A percentile compares a stretch with the other conserved stretches of the same genome.
phyloP scores from a whole-genome alignment of 2,329 filamentous ascomycete genomes.

The Paecilomyces formosus region DNA sequence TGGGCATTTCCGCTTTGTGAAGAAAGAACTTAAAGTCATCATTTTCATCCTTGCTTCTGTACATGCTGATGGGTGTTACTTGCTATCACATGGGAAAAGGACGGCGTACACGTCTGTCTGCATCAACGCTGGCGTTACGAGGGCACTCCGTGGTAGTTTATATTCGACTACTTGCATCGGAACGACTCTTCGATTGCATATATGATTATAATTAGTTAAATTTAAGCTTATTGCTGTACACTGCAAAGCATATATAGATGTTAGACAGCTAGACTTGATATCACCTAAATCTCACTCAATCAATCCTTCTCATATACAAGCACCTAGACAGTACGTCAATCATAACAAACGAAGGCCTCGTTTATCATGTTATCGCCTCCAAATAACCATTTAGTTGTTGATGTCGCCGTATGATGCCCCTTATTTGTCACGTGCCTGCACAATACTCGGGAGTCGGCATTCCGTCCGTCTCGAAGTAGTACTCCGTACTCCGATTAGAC shows the following conservation, averaged over 20 bases:
- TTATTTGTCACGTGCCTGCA: background rate
- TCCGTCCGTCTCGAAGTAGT: background rate
- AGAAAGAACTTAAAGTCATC: background rate
- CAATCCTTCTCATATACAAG: background rate
- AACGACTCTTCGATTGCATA: slow-evolving; percentile 9
- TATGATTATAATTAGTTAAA: background rate
- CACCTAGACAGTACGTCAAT: too few relatives aligned
- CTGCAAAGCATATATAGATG: background rate
- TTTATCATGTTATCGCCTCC: background rate
- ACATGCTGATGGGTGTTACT: slow-evolving; percentile 9
- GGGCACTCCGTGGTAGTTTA: slow-evolving; percentile 1
- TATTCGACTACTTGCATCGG: slow-evolving; percentile 2
- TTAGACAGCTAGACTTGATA: background rate
- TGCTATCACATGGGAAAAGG: slow-evolving; percentile 4
- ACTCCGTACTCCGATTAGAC: background rate
- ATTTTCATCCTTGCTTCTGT: slow-evolving; percentile 2
- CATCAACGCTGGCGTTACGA: slow-evolving; percentile 21
- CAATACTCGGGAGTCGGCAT: background rate
- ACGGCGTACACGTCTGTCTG: slow-evolving; percentile 16
- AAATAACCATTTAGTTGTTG: background rate
- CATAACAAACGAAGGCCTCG: background rate
- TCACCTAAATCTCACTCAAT: background rate
- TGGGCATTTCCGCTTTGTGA: slow-evolving; percentile 27
- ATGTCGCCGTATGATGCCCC: background rate
- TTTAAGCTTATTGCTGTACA: background rate